These are phyloP conservation scores for Trametes polyzona DNA, from an alignment of 1,284 basidiomycete genomes.

Conservation along the genomic window DNA sequence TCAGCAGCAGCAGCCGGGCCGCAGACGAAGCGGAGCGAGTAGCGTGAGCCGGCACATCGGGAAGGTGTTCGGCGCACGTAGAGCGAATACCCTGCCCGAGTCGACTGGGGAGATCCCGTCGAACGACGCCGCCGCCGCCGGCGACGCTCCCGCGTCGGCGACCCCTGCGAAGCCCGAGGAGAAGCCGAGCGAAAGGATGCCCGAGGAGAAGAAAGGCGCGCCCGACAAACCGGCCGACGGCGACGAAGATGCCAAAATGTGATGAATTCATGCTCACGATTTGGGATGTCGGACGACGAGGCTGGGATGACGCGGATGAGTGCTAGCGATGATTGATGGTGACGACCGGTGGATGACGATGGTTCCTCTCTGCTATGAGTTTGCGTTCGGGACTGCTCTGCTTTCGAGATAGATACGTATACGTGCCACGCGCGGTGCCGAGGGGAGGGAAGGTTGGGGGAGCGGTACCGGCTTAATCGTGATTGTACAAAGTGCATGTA, in stretches of 20 bases:
- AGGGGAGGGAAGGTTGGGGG: too few species aligned
- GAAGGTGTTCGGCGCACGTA: conserved; percentile 21
- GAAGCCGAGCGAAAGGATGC: conserved; percentile 14
- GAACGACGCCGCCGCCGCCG: background rate
- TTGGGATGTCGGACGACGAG: too few species aligned
- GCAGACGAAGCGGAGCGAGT: conserved; percentile 5
- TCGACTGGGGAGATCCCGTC: background rate
- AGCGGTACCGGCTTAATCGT: background rate
- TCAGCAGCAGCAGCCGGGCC: background rate
- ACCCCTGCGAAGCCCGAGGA: background rate
- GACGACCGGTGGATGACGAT: background rate
- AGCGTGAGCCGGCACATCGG: conserved; percentile 15
- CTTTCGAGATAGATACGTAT: background rate
- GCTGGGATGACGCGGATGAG: too few species aligned
- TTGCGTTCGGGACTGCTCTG: background rate
- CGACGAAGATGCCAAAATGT: background rate
- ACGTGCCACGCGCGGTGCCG: background rate
- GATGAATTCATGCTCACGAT: too few species aligned
- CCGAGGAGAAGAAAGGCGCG: conserved; percentile 23
- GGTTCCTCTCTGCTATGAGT: too few species aligned
- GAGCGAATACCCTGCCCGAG: conserved; percentile 17
- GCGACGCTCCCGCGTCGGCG: background rate
- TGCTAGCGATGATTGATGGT: background rate
- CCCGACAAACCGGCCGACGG: conserved; percentile 10
- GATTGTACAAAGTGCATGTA: conserved; percentile 1